These are phyloP conservation scores for Medicago ruthenica DNA, from an alignment of 306 rosid genomes.

Conservation along the genomic window DNA sequence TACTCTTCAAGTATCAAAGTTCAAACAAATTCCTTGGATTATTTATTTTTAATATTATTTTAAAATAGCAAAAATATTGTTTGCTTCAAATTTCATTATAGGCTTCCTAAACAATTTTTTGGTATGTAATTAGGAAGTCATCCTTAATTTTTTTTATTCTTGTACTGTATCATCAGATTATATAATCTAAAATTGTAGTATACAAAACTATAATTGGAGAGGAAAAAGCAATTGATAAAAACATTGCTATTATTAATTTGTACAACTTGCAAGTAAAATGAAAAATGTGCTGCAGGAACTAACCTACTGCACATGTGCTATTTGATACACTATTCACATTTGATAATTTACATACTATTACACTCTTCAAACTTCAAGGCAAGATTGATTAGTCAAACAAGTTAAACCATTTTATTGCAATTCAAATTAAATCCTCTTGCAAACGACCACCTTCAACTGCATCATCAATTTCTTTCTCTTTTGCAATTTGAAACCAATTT, in stretches of 20 bases:
- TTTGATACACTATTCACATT: constrained; percentile 39
- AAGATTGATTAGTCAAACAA: constrained; percentile 46
- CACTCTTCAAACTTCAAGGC: constrained; percentile 30
- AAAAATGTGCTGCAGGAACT: constrained; percentile 34
- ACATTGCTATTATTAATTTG: constrained; percentile 35
- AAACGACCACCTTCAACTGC: constrained; percentile 56
- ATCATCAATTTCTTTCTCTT: constrained; percentile 59
- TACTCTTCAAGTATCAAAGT: no score
- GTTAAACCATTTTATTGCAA: constrained; percentile 71
- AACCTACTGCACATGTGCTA: constrained; percentile 35
- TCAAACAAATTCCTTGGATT: no score
- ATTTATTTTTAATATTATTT: no score
- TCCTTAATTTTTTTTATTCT: no score
- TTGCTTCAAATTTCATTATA: no score
- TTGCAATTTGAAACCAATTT: constrained; percentile 63
- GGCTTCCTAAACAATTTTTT: no score
- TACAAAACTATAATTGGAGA: neutral
- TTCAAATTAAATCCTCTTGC: constrained; percentile 63
- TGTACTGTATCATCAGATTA: no score
- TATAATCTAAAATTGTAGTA: neutral
- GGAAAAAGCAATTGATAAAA: constrained; percentile 30
- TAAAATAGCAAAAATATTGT: no score
- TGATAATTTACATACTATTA: constrained; percentile 29
- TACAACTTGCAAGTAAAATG: constrained; percentile 34
- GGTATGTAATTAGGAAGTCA: no score